A percentile compares a stretch with the other conserved stretches of the same genome.
Conservation (phyloP, 1,284 basidiomycete species). For the Thelephora terrestris region DNA sequence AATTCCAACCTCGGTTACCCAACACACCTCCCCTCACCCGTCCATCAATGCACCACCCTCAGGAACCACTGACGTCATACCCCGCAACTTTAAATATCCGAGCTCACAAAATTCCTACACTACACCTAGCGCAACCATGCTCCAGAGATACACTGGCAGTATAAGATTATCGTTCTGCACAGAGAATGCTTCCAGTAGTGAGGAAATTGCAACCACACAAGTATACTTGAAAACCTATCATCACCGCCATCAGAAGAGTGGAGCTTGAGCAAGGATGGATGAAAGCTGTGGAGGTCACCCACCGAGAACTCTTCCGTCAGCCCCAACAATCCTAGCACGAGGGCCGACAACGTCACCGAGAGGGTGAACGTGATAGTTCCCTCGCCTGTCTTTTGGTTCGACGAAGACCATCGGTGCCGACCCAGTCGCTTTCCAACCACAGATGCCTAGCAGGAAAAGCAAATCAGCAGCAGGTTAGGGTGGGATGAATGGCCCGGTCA, state of each 20-base stretch:
- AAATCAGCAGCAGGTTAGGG: conserved; percentile 1
- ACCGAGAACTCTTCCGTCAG: conserved; percentile 69
- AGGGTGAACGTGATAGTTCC: conserved; percentile 77
- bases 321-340: conserved; percentile 62
- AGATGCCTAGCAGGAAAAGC: conserved; percentile 52
- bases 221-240: conserved; percentile 44
- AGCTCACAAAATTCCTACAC: too few relatives aligned
- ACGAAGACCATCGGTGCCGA: conserved; percentile 72
- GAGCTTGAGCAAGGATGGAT: conserved; percentile 3
- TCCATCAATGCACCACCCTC: background rate
- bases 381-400: conserved; percentile 84
- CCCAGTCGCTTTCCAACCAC: conserved; percentile 85
- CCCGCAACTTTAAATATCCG: too few relatives aligned
- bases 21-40: background rate
- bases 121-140: conserved; percentile 46
- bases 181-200: conserved; percentile 77
- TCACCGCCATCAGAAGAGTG: conserved; percentile 7
- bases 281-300: conserved; percentile 22
- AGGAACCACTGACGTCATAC: too few relatives aligned
- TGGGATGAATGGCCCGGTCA: conserved; percentile 1
- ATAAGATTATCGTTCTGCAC: conserved; percentile 94
- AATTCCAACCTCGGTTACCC: conserved; percentile 1
- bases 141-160: conserved; percentile 84
- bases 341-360: conserved; percentile 64
- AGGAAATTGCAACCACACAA: conserved; percentile 50